phyloP scores from a whole-genome alignment of 352 stramenopile species.

The Ophiocytium majus region DNA sequence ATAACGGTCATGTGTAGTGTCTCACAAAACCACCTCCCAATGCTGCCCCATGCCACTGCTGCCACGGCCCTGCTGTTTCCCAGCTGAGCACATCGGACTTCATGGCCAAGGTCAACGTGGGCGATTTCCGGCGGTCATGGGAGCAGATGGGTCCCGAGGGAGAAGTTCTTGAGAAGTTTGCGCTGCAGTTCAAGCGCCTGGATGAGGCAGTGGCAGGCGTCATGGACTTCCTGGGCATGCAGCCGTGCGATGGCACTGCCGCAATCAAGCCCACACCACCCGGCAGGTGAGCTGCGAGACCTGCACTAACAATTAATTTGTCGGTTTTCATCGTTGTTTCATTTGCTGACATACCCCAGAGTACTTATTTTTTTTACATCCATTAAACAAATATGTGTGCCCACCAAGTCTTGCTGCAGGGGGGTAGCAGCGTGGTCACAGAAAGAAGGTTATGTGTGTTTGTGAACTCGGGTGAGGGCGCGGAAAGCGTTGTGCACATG shows the following conservation, averaged over 20 bases:
- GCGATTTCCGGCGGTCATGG: slow-evolving; percentile 93
- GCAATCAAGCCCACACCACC: slow-evolving; percentile 58
- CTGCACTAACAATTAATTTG: slow-evolving; percentile 25
- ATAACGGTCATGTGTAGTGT: too few relatives aligned
- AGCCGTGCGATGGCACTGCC: slow-evolving; percentile 89
- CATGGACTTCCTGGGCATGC: slow-evolving; percentile 95
- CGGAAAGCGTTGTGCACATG: too few relatives aligned
- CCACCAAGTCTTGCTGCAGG: too few relatives aligned
- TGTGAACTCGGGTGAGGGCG: too few relatives aligned
- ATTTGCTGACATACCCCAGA: too few relatives aligned
- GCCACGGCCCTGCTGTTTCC: too few relatives aligned
- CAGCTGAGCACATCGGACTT: slow-evolving; percentile 72
- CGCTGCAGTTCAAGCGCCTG: slow-evolving; percentile 88
- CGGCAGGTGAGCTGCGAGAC: too few relatives aligned
- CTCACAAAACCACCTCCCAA: too few relatives aligned
- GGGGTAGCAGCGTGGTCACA: too few relatives aligned
- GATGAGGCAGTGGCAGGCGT: slow-evolving; percentile 89
- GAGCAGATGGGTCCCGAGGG: slow-evolving; percentile 85
- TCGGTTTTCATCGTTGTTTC: slow-evolving; percentile 14
- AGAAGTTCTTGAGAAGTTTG: slow-evolving; percentile 92
- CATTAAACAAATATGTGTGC: too few relatives aligned
- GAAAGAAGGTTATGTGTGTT: too few relatives aligned
- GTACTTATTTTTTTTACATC: slow-evolving; percentile 25
- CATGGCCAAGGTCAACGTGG: slow-evolving; percentile 88
- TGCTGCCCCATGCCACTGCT: too few relatives aligned